phyloP scores from a whole-genome alignment of 352 stramenopile genomes.

The Plasmopara halstedii region DNA sequence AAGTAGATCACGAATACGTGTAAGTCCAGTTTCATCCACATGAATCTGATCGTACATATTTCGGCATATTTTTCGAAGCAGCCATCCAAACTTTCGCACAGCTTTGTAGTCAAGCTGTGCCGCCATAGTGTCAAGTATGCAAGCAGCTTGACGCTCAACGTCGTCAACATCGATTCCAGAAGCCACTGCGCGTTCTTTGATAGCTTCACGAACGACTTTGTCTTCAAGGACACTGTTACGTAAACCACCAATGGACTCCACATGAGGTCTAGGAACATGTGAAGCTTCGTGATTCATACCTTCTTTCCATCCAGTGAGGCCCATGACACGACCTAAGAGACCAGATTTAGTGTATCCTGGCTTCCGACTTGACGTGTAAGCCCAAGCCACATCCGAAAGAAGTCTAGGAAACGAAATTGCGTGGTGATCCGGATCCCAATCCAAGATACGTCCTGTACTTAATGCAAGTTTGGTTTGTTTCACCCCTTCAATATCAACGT shows the following conservation, averaged over 20 bases:
- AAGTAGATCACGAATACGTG: conserved; percentile 57
- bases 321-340: conserved; percentile 77
- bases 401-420: conserved; percentile 80
- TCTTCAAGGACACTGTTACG: conserved; percentile 70
- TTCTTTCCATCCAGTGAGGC: conserved; percentile 80
- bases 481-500: conserved; percentile 72
- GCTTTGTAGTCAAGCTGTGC: conserved; percentile 68
- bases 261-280: conserved; percentile 64
- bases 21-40: conserved; percentile 72
- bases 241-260: conserved; percentile 53
- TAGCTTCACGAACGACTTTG: conserved; percentile 42
- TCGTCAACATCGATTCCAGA: conserved; percentile 33
- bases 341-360: conserved; percentile 82
- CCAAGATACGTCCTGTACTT: conserved; percentile 70
- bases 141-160: conserved; percentile 44
- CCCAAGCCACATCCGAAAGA: conserved; percentile 82
- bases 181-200: conserved; percentile 26
- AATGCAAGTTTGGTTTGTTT: conserved; percentile 78
- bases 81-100: conserved; percentile 70
- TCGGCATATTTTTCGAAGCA: conserved; percentile 75
- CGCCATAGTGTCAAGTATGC: conserved; percentile 71
- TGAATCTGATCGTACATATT: conserved; percentile 85
- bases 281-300: conserved; percentile 82
- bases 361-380: conserved; percentile 83
- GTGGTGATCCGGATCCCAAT: conserved; percentile 85